Evolutionary conservation across 106 monocot species (phyloP).

Genomic region (Apostasia ramifera): DNA sequence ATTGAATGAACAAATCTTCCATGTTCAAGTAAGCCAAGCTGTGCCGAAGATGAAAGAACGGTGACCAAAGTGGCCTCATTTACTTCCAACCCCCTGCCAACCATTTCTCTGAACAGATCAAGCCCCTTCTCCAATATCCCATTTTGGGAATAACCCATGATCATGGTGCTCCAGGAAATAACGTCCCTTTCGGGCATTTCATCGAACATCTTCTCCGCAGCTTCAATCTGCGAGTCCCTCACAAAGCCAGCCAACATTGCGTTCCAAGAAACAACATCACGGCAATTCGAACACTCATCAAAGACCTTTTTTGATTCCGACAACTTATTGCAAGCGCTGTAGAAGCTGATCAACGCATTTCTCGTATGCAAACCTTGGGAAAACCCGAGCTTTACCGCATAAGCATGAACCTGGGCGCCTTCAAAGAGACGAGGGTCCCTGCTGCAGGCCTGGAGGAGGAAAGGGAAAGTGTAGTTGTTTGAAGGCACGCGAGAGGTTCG

Average conservation of each 20-base stretch:
- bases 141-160: slow-evolving; percentile 40
- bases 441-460: slow-evolving; percentile 48
- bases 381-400: slow-evolving; percentile 33
- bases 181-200: slow-evolving; percentile 51
- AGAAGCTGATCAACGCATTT: slow-evolving; percentile 55
- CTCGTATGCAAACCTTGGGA: slow-evolving; percentile 34
- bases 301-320: slow-evolving; percentile 26
- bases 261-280: slow-evolving; percentile 66
- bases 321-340: slow-evolving; percentile 20
- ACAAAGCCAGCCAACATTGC: slow-evolving; percentile 44
- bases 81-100: slow-evolving; percentile 6
- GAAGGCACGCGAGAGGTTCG: slow-evolving; percentile 30
- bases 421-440: slow-evolving; percentile 1
- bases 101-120: slow-evolving; percentile 39
- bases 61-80: slow-evolving; percentile 63
- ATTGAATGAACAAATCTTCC: slow-evolving; percentile 39
- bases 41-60: slow-evolving; percentile 47
- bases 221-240: slow-evolving; percentile 15
- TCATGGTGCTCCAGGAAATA: slow-evolving; percentile 64
- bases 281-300: slow-evolving; percentile 22
- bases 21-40: slow-evolving; percentile 49
- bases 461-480: slow-evolving; percentile 66
- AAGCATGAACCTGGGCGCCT: slow-evolving; percentile 49
- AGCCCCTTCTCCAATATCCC: slow-evolving; percentile 50
- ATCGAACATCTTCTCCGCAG: slow-evolving; percentile 40